Base-by-base conservation (phyloP, 306 rosid genomes). In the Erythrophleum fordii region DNA sequence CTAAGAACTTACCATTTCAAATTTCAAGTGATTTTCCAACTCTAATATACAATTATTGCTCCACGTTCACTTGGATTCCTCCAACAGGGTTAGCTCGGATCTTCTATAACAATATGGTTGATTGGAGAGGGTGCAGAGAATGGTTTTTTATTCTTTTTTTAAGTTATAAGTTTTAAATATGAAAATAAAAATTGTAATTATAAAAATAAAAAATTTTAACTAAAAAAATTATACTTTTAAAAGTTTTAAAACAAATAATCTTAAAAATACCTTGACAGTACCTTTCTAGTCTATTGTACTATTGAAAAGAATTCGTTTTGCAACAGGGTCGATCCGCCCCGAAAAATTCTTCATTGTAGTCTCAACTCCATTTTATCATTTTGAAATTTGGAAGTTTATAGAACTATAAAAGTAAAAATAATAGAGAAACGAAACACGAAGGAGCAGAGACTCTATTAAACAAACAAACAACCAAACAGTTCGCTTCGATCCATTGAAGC, bases 401-500 rank as follows among this genome's bases (percentile, higher is more conserved):
- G 73, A 42, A 68, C 11, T 16, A 22, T 5, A 26, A 69, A 44
- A 12, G 8, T 0, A 53, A 37, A 39, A 67, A 20, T n/a, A n/a
- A 67, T 9, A 20, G 13, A 58, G 41, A 58, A 16, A 14, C 18
- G 8, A 22, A 25, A 46, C 26, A 46, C 28, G 25, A 61, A 58
- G 53, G 74, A 62, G n/a, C 75, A 51, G 34, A 44, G 39, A 23
- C 14, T 22, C 55, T 71, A 71, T 61, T 72, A 12, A 71, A 28
- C 81, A 59, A 46, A 22, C 42, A 22, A 5, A 3, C 72, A 16
- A 5, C n/a, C n/a, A n/a, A n/a, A 62, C 46, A 56, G 35, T 14
- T 80, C 26, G 59, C 55, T 58, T 77, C 61, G 81, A 77, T 82
- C 82, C 62, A 35, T 77, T 67, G 73, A 76, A 77, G 78, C 67